Evolutionary conservation across 2,329 filamentous ascomycete genomes (phyloP).

Genomic region (Colletotrichum shisoi): DNA sequence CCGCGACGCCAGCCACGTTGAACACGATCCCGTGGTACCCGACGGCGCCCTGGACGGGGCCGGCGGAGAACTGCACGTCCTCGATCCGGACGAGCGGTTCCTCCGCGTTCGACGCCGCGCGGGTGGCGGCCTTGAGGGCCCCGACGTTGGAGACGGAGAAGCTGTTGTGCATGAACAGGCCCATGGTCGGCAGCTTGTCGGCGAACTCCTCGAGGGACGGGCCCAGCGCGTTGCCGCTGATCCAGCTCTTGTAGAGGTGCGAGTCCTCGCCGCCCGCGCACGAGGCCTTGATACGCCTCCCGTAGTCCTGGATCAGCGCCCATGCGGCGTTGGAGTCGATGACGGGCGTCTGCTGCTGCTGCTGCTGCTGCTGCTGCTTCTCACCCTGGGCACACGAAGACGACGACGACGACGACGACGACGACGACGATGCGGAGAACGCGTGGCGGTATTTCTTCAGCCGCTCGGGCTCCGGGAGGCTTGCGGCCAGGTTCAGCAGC

Average conservation of each 20-base stretch:
- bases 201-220: slow-evolving; percentile 41
- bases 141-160: slow-evolving; percentile 39
- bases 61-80: slow-evolving; percentile 38
- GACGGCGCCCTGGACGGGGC: slow-evolving; percentile 20
- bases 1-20: slow-evolving; percentile 22
- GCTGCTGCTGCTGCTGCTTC: background rate
- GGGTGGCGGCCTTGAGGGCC: slow-evolving; percentile 13
- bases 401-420: too few species aligned
- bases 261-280: slow-evolving; percentile 23
- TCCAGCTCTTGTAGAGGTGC: slow-evolving; percentile 30
- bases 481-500: slow-evolving; percentile 30
- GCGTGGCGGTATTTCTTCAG: slow-evolving; percentile 25
- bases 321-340: slow-evolving; percentile 19
- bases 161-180: slow-evolving; percentile 24
- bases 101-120: background rate
- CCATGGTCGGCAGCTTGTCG: slow-evolving; percentile 29
- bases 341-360: background rate
- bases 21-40: slow-evolving; percentile 38
- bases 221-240: slow-evolving; percentile 40
- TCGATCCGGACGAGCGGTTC: slow-evolving; percentile 29
- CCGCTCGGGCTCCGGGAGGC: slow-evolving; percentile 19
- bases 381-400: background rate
- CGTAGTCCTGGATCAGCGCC: slow-evolving; percentile 26
- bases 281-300: slow-evolving; percentile 16
- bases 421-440: background rate